Evolutionary conservation across 2,329 filamentous ascomycete genomes (phyloP).

Genomic region (Claviceps pusilla): DNA sequence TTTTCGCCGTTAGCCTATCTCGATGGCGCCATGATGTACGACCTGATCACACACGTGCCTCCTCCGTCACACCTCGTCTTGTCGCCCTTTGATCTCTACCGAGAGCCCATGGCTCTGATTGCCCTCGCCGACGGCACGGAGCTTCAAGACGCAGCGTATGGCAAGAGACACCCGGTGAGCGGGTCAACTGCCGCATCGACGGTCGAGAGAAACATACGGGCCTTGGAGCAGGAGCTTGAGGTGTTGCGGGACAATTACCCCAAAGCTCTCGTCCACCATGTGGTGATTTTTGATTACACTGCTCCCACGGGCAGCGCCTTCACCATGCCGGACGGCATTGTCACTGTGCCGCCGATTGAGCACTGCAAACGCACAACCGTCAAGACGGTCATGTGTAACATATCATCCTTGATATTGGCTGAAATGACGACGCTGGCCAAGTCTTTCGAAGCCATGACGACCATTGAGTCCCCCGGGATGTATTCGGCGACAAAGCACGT

Average conservation of each 20-base stretch:
- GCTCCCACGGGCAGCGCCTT: conserved; percentile 31
- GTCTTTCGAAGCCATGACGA: conserved; percentile 56
- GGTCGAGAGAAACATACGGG: conserved; percentile 41
- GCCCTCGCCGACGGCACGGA: conserved; percentile 73
- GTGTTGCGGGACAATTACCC: conserved; percentile 57
- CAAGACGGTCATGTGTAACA: conserved; percentile 66
- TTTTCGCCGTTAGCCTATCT: conserved; percentile 86
- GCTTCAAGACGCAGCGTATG: conserved; percentile 38
- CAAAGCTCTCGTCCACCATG: conserved; percentile 60
- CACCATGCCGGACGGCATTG: conserved; percentile 48
- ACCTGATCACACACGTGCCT: conserved; percentile 66
- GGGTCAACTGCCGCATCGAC: conserved; percentile 31
- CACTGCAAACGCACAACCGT: conserved; percentile 63
- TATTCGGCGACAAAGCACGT: conserved; percentile 23
- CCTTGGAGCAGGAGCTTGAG: conserved; percentile 53
- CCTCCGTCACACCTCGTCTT: conserved; percentile 66
- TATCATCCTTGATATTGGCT: conserved; percentile 57
- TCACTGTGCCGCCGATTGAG: conserved; percentile 53
- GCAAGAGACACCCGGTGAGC: conserved; percentile 37
- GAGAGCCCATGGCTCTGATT: conserved; percentile 70
- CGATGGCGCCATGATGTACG: conserved; percentile 72
- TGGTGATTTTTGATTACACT: conserved; percentile 65
- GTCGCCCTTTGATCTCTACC: conserved; percentile 79
- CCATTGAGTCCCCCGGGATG: conserved; percentile 61
- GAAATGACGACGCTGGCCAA: conserved; percentile 63